These are phyloP conservation scores for Suhomyces chickasaworum DNA, from an alignment of 1,139 yeast genomes.

Conservation along the genomic window DNA sequence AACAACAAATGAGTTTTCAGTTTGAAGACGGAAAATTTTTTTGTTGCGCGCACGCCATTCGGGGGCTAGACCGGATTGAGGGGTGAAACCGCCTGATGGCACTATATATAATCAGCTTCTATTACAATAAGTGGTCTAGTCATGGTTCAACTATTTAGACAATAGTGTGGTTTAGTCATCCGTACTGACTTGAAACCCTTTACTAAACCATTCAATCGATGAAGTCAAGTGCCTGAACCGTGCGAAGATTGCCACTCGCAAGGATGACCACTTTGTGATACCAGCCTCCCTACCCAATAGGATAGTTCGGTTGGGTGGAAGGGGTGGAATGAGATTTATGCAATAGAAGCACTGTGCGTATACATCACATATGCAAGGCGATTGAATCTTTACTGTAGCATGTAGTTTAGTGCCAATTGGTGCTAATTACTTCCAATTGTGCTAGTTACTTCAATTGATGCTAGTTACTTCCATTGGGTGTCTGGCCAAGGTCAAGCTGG, in stretches of 20 bases:
- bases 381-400: background rate
- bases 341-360: conserved; percentile 2
- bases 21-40: conserved; percentile 13
- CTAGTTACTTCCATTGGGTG: too few species aligned
- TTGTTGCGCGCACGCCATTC: conserved; percentile 13
- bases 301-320: conserved; percentile 1
- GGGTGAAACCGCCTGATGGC: conserved; percentile 3
- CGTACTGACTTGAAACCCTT: background rate
- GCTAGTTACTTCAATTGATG: too few species aligned
- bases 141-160: too few species aligned
- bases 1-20: conserved; percentile 15
- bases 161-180: too few species aligned
- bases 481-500: background rate
- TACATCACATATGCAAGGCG: background rate
- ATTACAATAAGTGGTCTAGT: too few species aligned
- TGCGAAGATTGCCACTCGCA: conserved; percentile 9
- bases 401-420: background rate
- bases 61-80: conserved; percentile 11
- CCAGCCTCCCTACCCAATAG: background rate
- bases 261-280: conserved; percentile 4
- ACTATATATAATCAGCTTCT: background rate
- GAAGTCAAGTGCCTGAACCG: conserved; percentile 1
- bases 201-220: background rate
- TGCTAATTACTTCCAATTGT: too few species aligned
- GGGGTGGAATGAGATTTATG: background rate